phyloP scores from a whole-genome alignment of 768 basidiomycete species.

The Tricholoma terreum region DNA sequence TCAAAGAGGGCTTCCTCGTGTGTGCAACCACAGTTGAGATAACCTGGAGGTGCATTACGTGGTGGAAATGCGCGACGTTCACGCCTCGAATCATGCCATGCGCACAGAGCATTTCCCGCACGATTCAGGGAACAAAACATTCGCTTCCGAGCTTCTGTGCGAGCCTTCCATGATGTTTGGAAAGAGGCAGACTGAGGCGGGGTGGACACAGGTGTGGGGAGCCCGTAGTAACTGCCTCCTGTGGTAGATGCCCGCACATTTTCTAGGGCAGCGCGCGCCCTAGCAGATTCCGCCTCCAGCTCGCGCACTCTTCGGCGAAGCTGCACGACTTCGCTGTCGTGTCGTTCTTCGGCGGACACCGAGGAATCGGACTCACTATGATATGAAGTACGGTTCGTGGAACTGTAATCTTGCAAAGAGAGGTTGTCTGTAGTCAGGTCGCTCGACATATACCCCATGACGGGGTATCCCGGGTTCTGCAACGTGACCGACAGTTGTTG shows the following conservation, averaged over 20 bases:
- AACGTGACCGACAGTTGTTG: conserved; percentile 24
- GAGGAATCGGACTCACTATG: conserved; percentile 36
- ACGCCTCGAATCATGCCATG: conserved; percentile 87
- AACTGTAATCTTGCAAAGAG: conserved; percentile 19
- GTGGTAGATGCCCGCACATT: conserved; percentile 14
- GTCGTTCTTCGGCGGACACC: conserved; percentile 15
- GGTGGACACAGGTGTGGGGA: conserved; percentile 25
- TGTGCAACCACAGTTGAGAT: conserved; percentile 85
- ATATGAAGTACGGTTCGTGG: conserved; percentile 38
- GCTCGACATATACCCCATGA: conserved; percentile 17
- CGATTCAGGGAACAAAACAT: conserved; percentile 80
- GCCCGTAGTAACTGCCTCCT: conserved; percentile 11
- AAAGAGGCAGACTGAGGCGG: conserved; percentile 46
- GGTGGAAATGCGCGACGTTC: conserved; percentile 78
- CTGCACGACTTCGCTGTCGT: conserved; percentile 49
- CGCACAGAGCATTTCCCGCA: conserved; percentile 84
- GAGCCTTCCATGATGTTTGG: conserved; percentile 63
- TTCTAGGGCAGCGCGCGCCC: conserved; percentile 37
- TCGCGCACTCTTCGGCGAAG: conserved; percentile 60
- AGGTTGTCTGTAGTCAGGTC: conserved; percentile 18
- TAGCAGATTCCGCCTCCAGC: conserved; percentile 58
- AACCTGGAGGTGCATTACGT: conserved; percentile 73
- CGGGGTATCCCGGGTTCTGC: conserved; percentile 25
- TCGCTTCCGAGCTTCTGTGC: conserved; percentile 69
- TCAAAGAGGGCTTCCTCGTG: conserved; percentile 85